Evolutionary conservation across 345 rosid species (phyloP).

Genomic region (Lumnitzera racemosa): DNA sequence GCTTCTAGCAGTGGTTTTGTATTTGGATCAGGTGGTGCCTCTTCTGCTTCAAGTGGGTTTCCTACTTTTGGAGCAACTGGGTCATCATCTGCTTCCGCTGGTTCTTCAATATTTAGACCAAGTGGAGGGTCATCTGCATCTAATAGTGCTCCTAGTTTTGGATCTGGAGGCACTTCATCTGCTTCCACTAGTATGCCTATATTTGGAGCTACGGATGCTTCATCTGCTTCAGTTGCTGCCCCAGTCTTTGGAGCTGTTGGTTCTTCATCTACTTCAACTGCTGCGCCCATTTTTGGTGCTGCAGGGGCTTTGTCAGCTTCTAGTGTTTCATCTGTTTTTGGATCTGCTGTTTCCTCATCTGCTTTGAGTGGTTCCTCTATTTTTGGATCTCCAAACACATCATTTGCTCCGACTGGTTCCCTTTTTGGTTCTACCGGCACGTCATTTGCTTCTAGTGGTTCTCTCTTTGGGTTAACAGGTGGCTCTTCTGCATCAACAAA

Average conservation of each 20-base stretch:
- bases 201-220: conserved; percentile 4
- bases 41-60: conserved; percentile 1
- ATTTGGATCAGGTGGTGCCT: conserved; percentile 41
- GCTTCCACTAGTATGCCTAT: neutral
- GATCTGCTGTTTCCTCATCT: conserved; percentile 6
- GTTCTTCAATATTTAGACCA: conserved; percentile 36
- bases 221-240: conserved; percentile 1
- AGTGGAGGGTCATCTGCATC: neutral
- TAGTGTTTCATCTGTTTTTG: conserved; percentile 8
- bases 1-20: conserved; percentile 27
- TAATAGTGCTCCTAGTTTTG: conserved; percentile 4
- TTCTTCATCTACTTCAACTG: conserved; percentile 7
- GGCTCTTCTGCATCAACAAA: neutral
- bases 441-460: neutral
- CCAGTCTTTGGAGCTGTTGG: conserved; percentile 6
- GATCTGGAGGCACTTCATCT: neutral
- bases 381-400: conserved; percentile 12
- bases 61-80: neutral
- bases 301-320: neutral
- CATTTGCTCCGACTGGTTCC: conserved; percentile 5
- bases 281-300: conserved; percentile 4
- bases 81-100: conserved; percentile 1
- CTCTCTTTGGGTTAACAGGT: neutral
- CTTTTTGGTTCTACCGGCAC: neutral
- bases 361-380: neutral